Conservation (phyloP, 1,139 yeast genomes). For the Candida sanyaensis region DNA sequence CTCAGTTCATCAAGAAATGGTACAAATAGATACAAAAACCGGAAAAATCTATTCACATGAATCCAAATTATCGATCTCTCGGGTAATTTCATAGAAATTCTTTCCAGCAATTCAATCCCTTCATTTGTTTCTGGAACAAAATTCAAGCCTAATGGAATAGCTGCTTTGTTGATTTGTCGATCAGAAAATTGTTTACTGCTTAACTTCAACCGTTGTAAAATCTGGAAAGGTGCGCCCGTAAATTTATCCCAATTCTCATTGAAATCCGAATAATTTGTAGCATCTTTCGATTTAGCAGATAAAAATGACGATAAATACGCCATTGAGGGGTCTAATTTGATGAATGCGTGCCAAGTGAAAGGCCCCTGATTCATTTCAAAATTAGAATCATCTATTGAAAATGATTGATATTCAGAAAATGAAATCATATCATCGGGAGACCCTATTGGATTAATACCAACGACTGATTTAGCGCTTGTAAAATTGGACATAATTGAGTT, state of each 20-base stretch:
- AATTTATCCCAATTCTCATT: constrained; percentile 1
- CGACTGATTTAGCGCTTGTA: constrained; percentile 8
- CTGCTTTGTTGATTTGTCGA: constrained; percentile 15
- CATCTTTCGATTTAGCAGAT: constrained; percentile 6
- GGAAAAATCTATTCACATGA: constrained; percentile 44
- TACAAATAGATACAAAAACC: constrained; percentile 41
- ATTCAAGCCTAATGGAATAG: constrained; percentile 21
- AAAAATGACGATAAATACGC: constrained; percentile 16
- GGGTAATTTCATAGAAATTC: constrained; percentile 40
- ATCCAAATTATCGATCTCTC: constrained; percentile 41
- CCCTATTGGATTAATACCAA: constrained; percentile 28
- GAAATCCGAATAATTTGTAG: not conserved
- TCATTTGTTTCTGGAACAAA: constrained; percentile 20
- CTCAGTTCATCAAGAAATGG: constrained; percentile 49
- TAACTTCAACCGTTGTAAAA: constrained; percentile 15
- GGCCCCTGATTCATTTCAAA: constrained; percentile 34
- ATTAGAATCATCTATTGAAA: constrained; percentile 20
- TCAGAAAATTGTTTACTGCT: constrained; percentile 9
- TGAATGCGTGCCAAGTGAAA: constrained; percentile 38
- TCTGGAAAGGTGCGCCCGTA: constrained; percentile 17
- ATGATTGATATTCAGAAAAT: constrained; percentile 29
- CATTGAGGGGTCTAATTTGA: constrained; percentile 32
- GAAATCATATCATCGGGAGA: constrained; percentile 24
- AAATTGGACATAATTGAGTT: not conserved
- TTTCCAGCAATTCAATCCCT: constrained; percentile 28